Conservation (phyloP, 2,329 filamentous ascomycete species). For the Plenodomus biglobosus region DNA sequence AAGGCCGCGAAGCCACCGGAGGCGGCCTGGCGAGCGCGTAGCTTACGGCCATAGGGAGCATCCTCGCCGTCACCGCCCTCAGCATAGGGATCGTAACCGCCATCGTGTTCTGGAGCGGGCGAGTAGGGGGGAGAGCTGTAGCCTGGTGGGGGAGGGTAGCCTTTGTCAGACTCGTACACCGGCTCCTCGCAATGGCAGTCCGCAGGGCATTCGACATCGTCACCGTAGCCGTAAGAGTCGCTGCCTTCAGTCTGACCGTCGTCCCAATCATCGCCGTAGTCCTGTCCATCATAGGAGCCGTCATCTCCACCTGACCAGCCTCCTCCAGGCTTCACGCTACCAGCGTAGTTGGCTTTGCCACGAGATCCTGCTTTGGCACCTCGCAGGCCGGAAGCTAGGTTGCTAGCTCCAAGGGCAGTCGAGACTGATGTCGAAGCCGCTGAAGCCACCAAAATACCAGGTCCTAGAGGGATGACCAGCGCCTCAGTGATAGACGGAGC, state of each 20-base stretch:
- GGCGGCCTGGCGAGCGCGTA: conserved; percentile 1
- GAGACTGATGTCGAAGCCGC: not conserved
- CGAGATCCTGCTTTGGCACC: not conserved
- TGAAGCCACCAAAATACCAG: not conserved
- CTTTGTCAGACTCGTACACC: not conserved
- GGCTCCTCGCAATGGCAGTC: not conserved
- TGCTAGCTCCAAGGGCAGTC: not conserved
- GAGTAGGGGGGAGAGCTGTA: not conserved
- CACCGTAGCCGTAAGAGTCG: not conserved
- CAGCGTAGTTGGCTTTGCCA: not conserved
- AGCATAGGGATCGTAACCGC: not conserved
- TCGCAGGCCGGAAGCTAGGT: too few species aligned
- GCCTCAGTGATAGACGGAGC: too few species aligned
- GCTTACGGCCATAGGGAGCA: not conserved
- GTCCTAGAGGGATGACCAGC: not conserved
- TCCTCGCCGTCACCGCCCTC: not conserved
- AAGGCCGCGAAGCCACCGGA: conserved; percentile 12
- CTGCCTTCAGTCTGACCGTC: not conserved
- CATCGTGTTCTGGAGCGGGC: not conserved
- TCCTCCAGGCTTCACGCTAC: not conserved
- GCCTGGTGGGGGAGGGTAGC: not conserved
- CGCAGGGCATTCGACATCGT: not conserved
- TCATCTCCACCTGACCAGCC: not conserved
- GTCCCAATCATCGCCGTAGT: not conserved
- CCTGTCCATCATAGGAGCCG: conserved; percentile 5